Base-by-base conservation (phyloP, 169 alveolate species). In the Plasmodium gonderi region DNA sequence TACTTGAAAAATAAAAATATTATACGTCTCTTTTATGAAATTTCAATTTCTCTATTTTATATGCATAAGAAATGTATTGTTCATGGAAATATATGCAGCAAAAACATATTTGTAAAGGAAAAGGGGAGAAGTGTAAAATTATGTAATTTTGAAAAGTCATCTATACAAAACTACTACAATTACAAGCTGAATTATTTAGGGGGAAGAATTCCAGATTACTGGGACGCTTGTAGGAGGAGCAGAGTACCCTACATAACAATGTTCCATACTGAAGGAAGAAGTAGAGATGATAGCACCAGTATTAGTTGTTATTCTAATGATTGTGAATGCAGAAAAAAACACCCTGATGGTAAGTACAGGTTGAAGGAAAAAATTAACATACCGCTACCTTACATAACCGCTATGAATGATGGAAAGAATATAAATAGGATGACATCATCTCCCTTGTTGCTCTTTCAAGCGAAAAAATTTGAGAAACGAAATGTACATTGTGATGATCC, bases 301-400 rank as follows among this genome's bases (percentile, higher is more conserved):
- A n/a, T n/a, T n/a, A n/a, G n/a, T n/a, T n/a, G n/a, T n/a, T n/a
- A n/a, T n/a, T n/a, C n/a, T n/a, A n/a, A n/a, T n/a, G n/a, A 11
- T 6, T 0, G 67, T 51, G 1, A 51, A 51, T n/a, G 4, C 8
- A 6, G 3, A 51, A 51, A 51, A 6, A 0, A 8, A 6, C 67
- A 51, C 26, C 11, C 29, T n/a, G 67, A 2, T 14, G 67, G 5
- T 51, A 54, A n/a, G 12, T 2, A n/a, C 69, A 3, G 5, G 33
- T 23, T 20, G 33, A 31, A 31, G 7, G 91, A 80, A 36, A 38
- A 80, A 36, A 17, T 80, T 44, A 45, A 5, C 36, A 20, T 82
- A 49, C 92, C 92, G 8, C 23, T 82, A 1, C 92, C 92, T 0
- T 82, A 82, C 40, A 29, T 69, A 44, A 82, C 92, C 51, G 17